phyloP scores from a whole-genome alignment of 768 basidiomycete species.

The Trametes elegans region DNA sequence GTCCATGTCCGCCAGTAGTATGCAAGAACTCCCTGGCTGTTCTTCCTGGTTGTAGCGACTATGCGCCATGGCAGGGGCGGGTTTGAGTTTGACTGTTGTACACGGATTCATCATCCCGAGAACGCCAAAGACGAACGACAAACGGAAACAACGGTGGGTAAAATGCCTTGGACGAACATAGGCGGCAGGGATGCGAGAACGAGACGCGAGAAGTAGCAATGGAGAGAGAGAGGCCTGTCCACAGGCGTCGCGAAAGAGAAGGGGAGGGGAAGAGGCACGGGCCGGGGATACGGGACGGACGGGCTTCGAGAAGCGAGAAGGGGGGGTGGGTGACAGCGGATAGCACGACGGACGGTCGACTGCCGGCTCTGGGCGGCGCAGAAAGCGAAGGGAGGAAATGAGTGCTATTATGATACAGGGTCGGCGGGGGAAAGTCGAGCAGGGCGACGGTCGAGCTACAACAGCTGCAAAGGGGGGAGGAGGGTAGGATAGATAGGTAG shows the following conservation, averaged over 20 bases:
- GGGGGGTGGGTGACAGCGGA: background rate
- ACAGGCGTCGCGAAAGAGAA: background rate
- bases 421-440: background rate
- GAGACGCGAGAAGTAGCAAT: background rate
- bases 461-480: constrained; percentile 1
- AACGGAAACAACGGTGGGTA: background rate
- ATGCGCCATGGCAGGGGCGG: background rate
- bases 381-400: constrained; percentile 1
- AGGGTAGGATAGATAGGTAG: background rate
- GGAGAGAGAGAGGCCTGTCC: constrained; percentile 1
- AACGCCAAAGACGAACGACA: background rate
- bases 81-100: background rate
- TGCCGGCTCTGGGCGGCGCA: background rate
- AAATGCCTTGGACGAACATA: constrained; percentile 1
- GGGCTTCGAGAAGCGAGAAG: background rate
- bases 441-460: constrained; percentile 15
- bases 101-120: constrained; percentile 9
- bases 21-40: too few species aligned
- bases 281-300: background rate
- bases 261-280: too few species aligned
- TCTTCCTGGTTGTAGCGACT: too few species aligned
- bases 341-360: background rate
- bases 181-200: background rate
- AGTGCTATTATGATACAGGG: constrained; percentile 6
- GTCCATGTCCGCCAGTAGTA: too few species aligned